phyloP scores from a whole-genome alignment of 371 early-diverging fungal species.

The Blakeslea trispora region DNA sequence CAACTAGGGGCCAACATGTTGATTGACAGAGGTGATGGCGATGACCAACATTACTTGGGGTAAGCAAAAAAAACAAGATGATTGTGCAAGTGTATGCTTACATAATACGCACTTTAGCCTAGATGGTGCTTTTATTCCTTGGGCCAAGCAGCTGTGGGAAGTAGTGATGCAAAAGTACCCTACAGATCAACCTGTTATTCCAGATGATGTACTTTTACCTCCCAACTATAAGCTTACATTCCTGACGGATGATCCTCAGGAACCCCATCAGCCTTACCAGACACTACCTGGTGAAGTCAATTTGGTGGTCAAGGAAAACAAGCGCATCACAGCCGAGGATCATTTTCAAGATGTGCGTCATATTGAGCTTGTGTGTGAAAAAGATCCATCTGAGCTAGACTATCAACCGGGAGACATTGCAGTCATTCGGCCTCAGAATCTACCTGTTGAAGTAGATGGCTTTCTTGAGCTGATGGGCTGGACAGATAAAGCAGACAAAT shows the following conservation, averaged over 20 bases:
- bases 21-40: slow-evolving; percentile 83
- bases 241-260: slow-evolving; percentile 21
- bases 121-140: slow-evolving; percentile 87
- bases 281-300: slow-evolving; percentile 32
- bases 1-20: slow-evolving; percentile 89
- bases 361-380: slow-evolving; percentile 49
- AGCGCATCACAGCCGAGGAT: slow-evolving; percentile 72
- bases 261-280: background rate
- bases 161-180: slow-evolving; percentile 58
- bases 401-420: slow-evolving; percentile 87
- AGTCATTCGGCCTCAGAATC: slow-evolving; percentile 75
- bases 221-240: slow-evolving; percentile 46
- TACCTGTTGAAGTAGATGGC: slow-evolving; percentile 61
- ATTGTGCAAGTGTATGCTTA: background rate
- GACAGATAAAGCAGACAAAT: slow-evolving; percentile 67
- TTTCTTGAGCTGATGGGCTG: slow-evolving; percentile 76
- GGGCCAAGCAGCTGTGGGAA: slow-evolving; percentile 77
- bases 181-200: slow-evolving; percentile 45
- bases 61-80: slow-evolving; percentile 23
- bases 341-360: slow-evolving; percentile 95
- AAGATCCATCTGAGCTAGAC: slow-evolving; percentile 19
- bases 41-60: slow-evolving; percentile 97
- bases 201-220: slow-evolving; percentile 55
- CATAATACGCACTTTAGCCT: slow-evolving; percentile 38
- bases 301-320: slow-evolving; percentile 47